A percentile compares a stretch with the other conserved stretches of the same genome.
These are phyloP conservation scores for Brassica cretica DNA, from an alignment of 345 rosid genomes.

Conservation along the genomic window DNA sequence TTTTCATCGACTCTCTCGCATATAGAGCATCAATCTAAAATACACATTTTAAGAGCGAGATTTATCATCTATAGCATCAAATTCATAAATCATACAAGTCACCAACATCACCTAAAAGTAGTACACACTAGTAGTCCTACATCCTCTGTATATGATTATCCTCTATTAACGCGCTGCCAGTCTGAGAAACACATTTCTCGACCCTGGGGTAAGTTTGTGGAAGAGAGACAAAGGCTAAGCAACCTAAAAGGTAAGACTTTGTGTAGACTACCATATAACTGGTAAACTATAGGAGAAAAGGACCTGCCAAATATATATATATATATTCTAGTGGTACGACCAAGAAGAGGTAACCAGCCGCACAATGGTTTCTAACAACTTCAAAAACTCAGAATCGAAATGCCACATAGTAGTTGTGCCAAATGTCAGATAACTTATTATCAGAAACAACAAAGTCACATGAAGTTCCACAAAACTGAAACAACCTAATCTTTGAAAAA, in stretches of 20 bases:
- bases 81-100: background rate
- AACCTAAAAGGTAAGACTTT: background rate
- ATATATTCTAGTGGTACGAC: background rate
- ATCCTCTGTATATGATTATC: constrained; percentile 1
- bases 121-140: background rate
- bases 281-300: background rate
- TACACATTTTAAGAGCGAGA: background rate
- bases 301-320: background rate
- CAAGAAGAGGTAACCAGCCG: background rate
- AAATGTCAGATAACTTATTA: background rate
- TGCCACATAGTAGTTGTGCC: background rate
- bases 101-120: background rate
- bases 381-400: background rate
- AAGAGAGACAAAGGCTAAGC: background rate
- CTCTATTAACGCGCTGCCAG: background rate
- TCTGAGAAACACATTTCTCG: background rate
- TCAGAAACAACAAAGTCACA: background rate
- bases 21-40: too few species aligned
- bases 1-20: background rate
- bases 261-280: background rate
- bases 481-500: background rate
- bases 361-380: background rate
- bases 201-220: background rate
- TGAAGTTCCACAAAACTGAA: background rate
- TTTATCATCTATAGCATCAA: background rate